These are phyloP conservation scores for Picea glauca DNA, from an alignment of 75 land plant species.

Conservation along the genomic window DNA sequence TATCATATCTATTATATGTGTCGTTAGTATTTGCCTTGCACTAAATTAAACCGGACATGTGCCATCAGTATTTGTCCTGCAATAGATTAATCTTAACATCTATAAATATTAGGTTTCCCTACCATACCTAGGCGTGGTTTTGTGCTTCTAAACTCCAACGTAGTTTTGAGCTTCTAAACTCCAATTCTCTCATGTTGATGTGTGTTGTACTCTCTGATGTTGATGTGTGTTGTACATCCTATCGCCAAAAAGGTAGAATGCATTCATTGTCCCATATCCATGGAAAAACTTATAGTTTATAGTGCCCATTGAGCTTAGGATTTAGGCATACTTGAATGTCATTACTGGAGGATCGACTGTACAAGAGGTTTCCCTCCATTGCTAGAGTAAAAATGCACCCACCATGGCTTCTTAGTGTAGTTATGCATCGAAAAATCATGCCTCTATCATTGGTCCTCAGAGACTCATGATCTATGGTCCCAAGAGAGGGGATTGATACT, in stretches of 20 bases:
- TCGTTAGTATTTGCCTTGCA: too few relatives aligned
- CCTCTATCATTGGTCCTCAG: too few relatives aligned
- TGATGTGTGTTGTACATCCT: conserved; percentile 62
- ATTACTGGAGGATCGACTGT: conserved; percentile 27
- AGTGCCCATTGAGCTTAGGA: conserved; percentile 28
- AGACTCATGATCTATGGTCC: too few relatives aligned
- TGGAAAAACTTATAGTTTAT: conserved; percentile 11
- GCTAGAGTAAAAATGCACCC: conserved; percentile 31
- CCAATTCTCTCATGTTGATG: conserved; percentile 23
- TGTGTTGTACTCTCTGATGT: conserved; percentile 32
- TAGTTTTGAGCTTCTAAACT: conserved; percentile 35
- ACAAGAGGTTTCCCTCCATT: conserved; percentile 30
- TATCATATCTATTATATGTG: too few relatives aligned
- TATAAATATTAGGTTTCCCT: too few relatives aligned
- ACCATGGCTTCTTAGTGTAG: conserved; percentile 41
- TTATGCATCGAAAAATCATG: conserved; percentile 1
- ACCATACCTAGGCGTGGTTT: too few relatives aligned
- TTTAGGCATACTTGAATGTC: conserved; percentile 34
- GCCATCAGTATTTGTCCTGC: too few relatives aligned
- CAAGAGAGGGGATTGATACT: too few relatives aligned
- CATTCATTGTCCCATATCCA: conserved; percentile 55
- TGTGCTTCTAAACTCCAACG: too few relatives aligned
- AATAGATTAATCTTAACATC: too few relatives aligned
- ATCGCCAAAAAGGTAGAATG: conserved; percentile 26
- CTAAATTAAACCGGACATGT: too few relatives aligned